A percentile compares a stretch with the other conserved stretches of the same genome.
These are phyloP conservation scores for Epipyxis sp. DNA, from an alignment of 108 stramenopile species.

Conservation along the genomic window DNA sequence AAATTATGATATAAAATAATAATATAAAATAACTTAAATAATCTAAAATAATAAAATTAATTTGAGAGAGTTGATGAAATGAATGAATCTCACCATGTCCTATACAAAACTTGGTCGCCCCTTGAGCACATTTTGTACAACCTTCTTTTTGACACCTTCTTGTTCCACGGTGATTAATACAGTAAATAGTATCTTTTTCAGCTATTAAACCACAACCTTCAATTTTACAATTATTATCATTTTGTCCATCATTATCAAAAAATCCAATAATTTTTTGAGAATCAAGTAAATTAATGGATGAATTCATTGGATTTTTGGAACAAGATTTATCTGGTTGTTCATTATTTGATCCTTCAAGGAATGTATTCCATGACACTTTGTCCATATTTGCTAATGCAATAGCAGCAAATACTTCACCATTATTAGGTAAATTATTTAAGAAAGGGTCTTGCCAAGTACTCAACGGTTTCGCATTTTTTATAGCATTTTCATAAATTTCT, in stretches of 20 bases:
- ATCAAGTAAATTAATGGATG: no score
- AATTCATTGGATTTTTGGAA: no score
- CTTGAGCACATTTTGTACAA: slow-evolving; percentile 92
- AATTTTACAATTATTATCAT: slow-evolving; percentile 1
- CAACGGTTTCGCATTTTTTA: neutral
- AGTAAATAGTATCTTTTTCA: slow-evolving; percentile 53
- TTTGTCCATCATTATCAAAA: neutral
- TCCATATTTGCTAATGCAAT: neutral
- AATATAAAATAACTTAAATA: no score
- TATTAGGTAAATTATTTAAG: neutral
- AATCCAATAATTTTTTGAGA: neutral
- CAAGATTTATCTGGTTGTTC: neutral
- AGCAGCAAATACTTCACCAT: neutral
- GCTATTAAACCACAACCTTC: slow-evolving; percentile 10
- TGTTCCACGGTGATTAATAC: slow-evolving; percentile 51
- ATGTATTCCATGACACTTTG: neutral
- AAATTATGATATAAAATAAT: no score
- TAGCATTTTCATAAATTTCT: neutral
- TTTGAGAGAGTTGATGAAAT: no score
- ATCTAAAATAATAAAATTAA: no score
- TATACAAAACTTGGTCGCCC: slow-evolving; percentile 86
- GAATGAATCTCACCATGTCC: slow-evolving; percentile 95
- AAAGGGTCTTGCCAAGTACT: neutral
- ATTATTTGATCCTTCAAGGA: neutral
- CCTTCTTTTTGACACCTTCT: slow-evolving; percentile 60